Percentiles rank a stretch among this genome's conserved stretches.
Conservation (phyloP, 129 eudicot genomes). For the Saposhnikovia divaricata region DNA sequence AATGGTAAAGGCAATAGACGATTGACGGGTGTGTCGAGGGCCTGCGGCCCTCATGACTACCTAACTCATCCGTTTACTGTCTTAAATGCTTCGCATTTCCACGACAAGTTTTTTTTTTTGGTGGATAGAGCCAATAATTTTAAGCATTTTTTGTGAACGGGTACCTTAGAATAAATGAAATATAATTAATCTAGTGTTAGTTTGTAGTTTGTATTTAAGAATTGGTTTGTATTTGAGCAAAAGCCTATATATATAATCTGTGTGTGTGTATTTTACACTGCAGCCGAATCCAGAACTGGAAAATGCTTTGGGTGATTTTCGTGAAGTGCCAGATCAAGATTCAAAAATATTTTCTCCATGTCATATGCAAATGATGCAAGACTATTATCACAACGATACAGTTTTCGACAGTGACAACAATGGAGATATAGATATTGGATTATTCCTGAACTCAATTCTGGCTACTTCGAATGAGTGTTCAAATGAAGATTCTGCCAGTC, state of each 20-base stretch:
- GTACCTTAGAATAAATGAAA: no score
- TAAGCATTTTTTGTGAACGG: no score
- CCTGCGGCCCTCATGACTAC: no score
- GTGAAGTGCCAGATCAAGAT: slow-evolving; percentile 33
- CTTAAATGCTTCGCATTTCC: no score
- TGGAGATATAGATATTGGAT: slow-evolving; percentile 24
- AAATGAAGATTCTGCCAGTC: slow-evolving; percentile 14
- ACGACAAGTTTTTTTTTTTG: no score
- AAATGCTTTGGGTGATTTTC: slow-evolving; percentile 26
- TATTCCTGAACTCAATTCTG: slow-evolving; percentile 39
- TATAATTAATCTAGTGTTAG: no score
- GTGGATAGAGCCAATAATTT: no score
- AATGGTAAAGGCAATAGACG: no score
- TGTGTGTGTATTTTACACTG: slow-evolving; percentile 13
- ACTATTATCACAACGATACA: slow-evolving; percentile 34
- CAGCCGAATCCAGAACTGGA: slow-evolving; percentile 61
- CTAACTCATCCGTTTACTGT: no score
- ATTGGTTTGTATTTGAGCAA: no score
- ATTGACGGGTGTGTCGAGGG: no score
- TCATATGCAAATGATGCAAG: slow-evolving; percentile 41
- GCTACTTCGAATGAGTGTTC: slow-evolving; percentile 34
- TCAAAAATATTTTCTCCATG: slow-evolving; percentile 61
- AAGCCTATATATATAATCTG: slow-evolving; percentile 17
- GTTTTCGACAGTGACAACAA: slow-evolving; percentile 17
- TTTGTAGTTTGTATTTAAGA: no score